These are phyloP conservation scores for Pyrenopolyporus hunteri DNA, from an alignment of 495 filamentous ascomycete species.

Conservation along the genomic window DNA sequence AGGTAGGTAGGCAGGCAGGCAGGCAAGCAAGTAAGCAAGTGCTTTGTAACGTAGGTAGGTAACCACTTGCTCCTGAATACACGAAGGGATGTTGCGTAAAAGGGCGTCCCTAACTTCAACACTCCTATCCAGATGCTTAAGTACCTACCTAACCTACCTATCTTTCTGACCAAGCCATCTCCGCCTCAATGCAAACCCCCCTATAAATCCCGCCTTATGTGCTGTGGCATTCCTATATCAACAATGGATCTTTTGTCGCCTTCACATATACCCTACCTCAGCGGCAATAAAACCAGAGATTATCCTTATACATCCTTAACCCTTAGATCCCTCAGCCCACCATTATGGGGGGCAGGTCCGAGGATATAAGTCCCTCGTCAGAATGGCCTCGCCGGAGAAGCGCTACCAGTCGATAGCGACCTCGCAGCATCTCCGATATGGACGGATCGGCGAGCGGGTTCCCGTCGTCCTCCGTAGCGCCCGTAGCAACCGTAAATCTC, in stretches of 20 bases:
- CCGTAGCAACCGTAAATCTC: constrained; percentile 6
- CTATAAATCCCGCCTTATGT: constrained; percentile 18
- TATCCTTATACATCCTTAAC: neutral
- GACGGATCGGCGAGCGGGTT: constrained; percentile 36
- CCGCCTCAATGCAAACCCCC: constrained; percentile 11
- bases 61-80: too few relatives aligned
- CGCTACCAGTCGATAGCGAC: constrained; percentile 24
- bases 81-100: neutral
- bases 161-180: neutral
- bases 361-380: constrained; percentile 28
- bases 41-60: constrained; percentile 7
- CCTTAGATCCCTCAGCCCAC: neutral
- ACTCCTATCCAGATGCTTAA: too few relatives aligned
- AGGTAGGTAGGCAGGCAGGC: too few relatives aligned
- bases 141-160: too few relatives aligned
- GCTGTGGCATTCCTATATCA: constrained; percentile 1
- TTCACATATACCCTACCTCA: neutral
- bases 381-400: constrained; percentile 29
- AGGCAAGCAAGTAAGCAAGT: constrained; percentile 8
- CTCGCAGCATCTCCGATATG: constrained; percentile 36
- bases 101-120: neutral
- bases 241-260: constrained; percentile 27
- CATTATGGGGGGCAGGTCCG: constrained; percentile 19
- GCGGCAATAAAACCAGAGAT: neutral
- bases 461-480: constrained; percentile 25